These are phyloP conservation scores for Solanum verrucosum DNA, from an alignment of 257 asterid species.

Conservation along the genomic window DNA sequence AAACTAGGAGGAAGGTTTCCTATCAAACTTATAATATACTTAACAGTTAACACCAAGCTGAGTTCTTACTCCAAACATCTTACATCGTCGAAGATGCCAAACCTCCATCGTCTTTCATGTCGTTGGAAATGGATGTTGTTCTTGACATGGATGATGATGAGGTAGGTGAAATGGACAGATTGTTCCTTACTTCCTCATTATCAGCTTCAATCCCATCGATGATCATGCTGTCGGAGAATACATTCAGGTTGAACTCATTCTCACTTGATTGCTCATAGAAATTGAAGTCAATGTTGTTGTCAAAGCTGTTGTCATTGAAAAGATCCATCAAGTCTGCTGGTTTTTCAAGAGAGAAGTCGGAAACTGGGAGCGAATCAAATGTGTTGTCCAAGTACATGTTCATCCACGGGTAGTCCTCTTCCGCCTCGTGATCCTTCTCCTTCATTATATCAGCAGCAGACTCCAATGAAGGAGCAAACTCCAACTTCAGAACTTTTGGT, in stretches of 20 bases:
- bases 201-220: background rate
- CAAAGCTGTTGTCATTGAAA: conserved; percentile 38
- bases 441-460: background rate
- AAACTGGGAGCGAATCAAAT: conserved; percentile 28
- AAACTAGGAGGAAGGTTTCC: background rate
- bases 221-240: conserved; percentile 10
- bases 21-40: background rate
- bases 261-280: conserved; percentile 31
- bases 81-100: background rate
- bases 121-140: conserved; percentile 11
- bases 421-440: conserved; percentile 29
- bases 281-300: conserved; percentile 44
- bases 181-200: conserved; percentile 14
- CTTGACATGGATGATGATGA: conserved; percentile 28
- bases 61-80: background rate
- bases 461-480: conserved; percentile 4
- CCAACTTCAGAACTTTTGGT: conserved; percentile 13
- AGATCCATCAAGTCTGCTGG: conserved; percentile 37
- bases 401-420: conserved; percentile 58
- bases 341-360: conserved; percentile 37
- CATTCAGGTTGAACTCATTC: conserved; percentile 21
- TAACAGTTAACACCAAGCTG: background rate
- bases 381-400: conserved; percentile 42
- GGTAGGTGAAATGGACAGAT: conserved; percentile 19
- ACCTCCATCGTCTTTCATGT: background rate